Evolutionary conservation across 257 asterid species (phyloP).

Genomic region (Przewalskia tangutica): DNA sequence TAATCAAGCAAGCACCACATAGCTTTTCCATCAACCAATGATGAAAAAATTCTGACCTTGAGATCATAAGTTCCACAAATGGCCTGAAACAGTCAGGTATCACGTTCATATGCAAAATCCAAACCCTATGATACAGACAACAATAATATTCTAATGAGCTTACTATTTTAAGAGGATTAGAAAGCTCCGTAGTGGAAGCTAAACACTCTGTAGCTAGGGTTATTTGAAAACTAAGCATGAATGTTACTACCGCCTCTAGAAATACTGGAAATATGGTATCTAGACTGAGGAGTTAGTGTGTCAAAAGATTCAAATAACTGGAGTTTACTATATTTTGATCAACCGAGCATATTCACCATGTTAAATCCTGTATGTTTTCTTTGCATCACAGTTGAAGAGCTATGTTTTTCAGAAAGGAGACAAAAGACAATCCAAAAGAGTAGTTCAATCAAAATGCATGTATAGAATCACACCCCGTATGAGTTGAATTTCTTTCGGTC

Average conservation of each 20-base stretch:
- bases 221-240: not conserved
- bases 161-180: not conserved
- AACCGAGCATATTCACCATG: not conserved
- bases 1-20: constrained; percentile 99
- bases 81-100: constrained; percentile 54
- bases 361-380: not conserved
- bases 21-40: constrained; percentile 88
- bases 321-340: not conserved
- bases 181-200: not conserved
- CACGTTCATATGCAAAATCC: not conserved
- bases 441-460: not conserved
- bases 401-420: not conserved
- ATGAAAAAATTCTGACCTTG: constrained; percentile 57
- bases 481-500: not conserved
- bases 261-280: not conserved
- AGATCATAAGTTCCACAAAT: constrained; percentile 66
- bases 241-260: not conserved
- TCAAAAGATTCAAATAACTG: not conserved
- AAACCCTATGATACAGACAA: not conserved
- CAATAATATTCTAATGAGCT: not conserved
- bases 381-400: not conserved
- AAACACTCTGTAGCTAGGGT: not conserved
- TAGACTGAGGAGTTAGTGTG: not conserved
- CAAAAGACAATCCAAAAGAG: not conserved
- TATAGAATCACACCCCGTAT: not conserved